A percentile compares a stretch with the other conserved stretches of the same genome.
Evolutionary conservation across 1,139 yeast genomes (phyloP).

Genomic region (Candida gigantensis): DNA sequence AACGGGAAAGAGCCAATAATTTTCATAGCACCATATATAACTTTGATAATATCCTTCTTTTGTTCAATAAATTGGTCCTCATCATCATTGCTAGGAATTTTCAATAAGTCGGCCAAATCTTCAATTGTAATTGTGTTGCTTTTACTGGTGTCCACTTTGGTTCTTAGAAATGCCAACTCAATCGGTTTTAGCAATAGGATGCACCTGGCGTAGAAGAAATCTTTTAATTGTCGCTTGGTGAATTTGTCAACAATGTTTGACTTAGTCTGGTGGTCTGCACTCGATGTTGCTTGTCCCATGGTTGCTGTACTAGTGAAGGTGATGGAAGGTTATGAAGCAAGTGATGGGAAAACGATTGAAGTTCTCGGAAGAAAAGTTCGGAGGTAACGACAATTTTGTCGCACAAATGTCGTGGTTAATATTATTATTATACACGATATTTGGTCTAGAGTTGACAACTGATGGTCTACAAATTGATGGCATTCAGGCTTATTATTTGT

Average conservation of each 20-base stretch:
- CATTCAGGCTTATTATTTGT: no score
- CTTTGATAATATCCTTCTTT: constrained; percentile 14
- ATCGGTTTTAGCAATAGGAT: constrained; percentile 22
- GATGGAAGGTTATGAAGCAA: no score
- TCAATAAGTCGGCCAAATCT: constrained; percentile 9
- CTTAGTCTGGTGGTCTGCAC: constrained; percentile 13
- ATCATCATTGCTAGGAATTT: constrained; percentile 4
- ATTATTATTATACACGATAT: no score
- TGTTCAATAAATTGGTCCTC: no score
- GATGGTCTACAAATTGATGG: no score
- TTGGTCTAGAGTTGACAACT: no score
- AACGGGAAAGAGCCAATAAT: constrained; percentile 37
- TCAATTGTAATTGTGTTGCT: neutral
- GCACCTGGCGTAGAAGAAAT: constrained; percentile 23
- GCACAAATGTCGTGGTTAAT: no score
- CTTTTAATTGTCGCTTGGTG: constrained; percentile 21
- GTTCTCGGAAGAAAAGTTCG: no score
- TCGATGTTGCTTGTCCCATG: constrained; percentile 24
- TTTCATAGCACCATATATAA: constrained; percentile 26
- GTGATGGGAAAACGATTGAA: no score
- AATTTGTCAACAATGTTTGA: constrained; percentile 16
- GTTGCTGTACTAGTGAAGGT: no score
- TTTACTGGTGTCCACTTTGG: neutral
- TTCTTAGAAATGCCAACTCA: constrained; percentile 21
- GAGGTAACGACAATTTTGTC: no score